Evolutionary conservation across 495 filamentous ascomycete genomes (phyloP).

Genomic region (Penicillium canariense): DNA sequence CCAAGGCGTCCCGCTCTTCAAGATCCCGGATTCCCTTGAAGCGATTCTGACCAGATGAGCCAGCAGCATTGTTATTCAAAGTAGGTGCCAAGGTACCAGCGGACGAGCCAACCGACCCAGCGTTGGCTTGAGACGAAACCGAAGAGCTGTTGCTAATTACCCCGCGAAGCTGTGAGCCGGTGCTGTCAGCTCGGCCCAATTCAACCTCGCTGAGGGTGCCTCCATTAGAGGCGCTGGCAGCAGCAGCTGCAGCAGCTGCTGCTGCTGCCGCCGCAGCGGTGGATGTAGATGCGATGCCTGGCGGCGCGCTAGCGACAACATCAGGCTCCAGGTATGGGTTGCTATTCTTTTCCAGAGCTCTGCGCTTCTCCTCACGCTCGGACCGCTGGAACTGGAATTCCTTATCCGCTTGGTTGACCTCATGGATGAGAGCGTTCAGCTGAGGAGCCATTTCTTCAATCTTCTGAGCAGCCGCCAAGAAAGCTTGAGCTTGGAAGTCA

Average conservation of each 20-base stretch:
- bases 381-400: conserved; percentile 92
- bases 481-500: conserved; percentile 82
- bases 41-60: conserved; percentile 54
- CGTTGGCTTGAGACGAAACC: conserved; percentile 44
- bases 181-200: conserved; percentile 69
- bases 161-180: conserved; percentile 59
- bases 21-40: conserved; percentile 89
- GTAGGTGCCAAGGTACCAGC: conserved; percentile 28
- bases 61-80: conserved; percentile 35
- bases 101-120: conserved; percentile 33
- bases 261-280: conserved; percentile 3
- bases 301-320: conserved; percentile 21
- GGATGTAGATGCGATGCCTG: conserved; percentile 25
- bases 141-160: conserved; percentile 49
- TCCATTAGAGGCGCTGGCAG: conserved; percentile 34
- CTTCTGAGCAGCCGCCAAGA: conserved; percentile 77
- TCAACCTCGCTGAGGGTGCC: conserved; percentile 57
- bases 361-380: conserved; percentile 89
- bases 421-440: conserved; percentile 83
- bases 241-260: not conserved
- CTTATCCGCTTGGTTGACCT: conserved; percentile 89
- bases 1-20: conserved; percentile 69
- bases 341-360: conserved; percentile 84
- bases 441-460: conserved; percentile 87
- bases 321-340: conserved; percentile 79